Percentiles rank a stretch among this genome's conserved stretches.
phyloP scores from a whole-genome alignment of 257 asterid species.

The Solanum commersonii region DNA sequence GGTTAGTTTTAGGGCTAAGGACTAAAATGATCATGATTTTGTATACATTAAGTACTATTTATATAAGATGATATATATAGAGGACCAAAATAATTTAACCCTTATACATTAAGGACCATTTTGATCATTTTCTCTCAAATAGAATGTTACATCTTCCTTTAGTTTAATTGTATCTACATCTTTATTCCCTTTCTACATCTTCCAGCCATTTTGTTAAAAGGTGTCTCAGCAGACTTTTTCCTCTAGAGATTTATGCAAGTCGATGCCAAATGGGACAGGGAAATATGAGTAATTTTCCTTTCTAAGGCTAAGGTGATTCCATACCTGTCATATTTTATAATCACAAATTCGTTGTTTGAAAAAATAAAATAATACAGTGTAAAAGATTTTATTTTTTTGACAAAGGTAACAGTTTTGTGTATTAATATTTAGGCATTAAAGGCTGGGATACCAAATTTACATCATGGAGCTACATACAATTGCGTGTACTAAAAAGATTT shows the following conservation, averaged over 20 bases:
- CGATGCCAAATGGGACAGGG: neutral
- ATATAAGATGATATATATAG: too few species aligned
- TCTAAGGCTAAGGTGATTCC: neutral
- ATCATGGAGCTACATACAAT: too few species aligned
- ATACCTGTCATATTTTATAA: neutral
- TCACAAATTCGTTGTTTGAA: too few species aligned
- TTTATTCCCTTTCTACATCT: neutral
- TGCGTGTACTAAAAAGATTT: too few species aligned
- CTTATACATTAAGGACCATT: too few species aligned
- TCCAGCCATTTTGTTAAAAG: neutral
- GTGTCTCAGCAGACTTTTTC: neutral
- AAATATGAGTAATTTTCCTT: neutral
- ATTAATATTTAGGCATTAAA: too few species aligned
- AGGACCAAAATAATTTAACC: too few species aligned
- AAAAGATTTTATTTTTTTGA: neutral
- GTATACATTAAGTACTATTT: too few species aligned
- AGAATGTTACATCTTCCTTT: neutral
- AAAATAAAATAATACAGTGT: neutral
- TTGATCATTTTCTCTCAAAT: neutral
- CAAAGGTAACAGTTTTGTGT: too few species aligned
- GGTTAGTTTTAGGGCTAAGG: too few species aligned
- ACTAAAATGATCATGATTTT: too few species aligned
- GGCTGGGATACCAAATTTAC: too few species aligned
- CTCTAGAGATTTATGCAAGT: neutral
- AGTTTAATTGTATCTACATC: neutral